Evolutionary conservation across 805 yeast species (phyloP).

Genomic region (Priceomyces medius): DNA sequence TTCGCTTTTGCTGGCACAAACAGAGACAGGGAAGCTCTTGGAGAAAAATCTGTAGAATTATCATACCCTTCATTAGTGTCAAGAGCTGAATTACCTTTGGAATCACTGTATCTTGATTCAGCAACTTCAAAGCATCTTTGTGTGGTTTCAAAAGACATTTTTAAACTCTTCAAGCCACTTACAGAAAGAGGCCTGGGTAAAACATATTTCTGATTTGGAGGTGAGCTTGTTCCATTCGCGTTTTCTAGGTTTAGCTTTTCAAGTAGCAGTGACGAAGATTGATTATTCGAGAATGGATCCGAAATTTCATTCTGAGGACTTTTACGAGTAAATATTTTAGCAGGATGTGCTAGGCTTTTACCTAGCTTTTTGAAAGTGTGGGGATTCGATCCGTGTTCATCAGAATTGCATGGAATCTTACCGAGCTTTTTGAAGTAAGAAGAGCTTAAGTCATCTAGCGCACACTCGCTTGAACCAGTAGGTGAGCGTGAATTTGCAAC

Average conservation of each 20-base stretch:
- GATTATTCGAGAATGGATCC: background rate
- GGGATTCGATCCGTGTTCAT: background rate
- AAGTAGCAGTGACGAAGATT: constrained; percentile 1
- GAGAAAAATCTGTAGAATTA: background rate
- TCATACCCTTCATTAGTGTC: background rate
- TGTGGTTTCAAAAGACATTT: constrained; percentile 35
- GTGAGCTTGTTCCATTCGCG: background rate
- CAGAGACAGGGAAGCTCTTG: background rate
- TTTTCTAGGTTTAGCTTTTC: background rate
- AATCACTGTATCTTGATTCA: constrained; percentile 21
- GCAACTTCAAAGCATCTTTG: constrained; percentile 23
- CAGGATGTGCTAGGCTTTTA: constrained; percentile 15
- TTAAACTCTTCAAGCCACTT: constrained; percentile 28
- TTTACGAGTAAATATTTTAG: constrained; percentile 15
- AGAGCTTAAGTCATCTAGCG: background rate
- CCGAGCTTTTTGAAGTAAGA: background rate
- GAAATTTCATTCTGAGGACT: background rate
- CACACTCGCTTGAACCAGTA: background rate
- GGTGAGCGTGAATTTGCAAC: constrained; percentile 10
- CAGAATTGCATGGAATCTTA: background rate
- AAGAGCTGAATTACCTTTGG: background rate
- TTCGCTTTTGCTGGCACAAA: constrained; percentile 1
- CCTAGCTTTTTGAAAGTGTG: constrained; percentile 12
- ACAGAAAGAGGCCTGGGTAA: constrained; percentile 37
- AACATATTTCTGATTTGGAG: constrained; percentile 7